Evolutionary conservation across 306 rosid genomes (phyloP), one percentile per base, ranked within the genome.

Genomic region (Cucumis hystrix): DNA sequence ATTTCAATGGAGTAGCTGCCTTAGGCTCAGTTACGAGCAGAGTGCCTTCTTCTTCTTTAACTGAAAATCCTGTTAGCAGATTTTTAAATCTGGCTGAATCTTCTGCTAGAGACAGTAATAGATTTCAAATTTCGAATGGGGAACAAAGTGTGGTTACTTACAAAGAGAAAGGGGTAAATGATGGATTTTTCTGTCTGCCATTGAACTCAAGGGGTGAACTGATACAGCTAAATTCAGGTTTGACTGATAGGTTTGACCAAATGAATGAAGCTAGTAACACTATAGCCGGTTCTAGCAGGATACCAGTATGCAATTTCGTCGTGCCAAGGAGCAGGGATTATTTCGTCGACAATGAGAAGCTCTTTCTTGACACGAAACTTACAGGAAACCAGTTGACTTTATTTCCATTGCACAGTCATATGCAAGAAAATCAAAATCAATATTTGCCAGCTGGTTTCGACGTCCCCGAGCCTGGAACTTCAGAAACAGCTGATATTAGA

Each of bases 131-230:
- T 79, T 74, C 85, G 12, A 82, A 83, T 73, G 80, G 88, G 92
- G 86, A 71, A 49, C 89, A 87, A 80, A 85, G 87, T 77, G 58
- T 77, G 40, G 80, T 77, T 20, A n/a, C 82, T 16, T 59, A 63
- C 49, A 84, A 83, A 81, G 87, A 80, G 78, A 84, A 83, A 80
- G 76, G 73, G 69, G 13, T 45, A 80, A 85, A 86, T 63, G 86
- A 86, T 20, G 86, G 78, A 41, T 85, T 86, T 69, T 82, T 83
- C 33, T 91, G 99, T 55, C 91, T 92, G 86, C 99, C 99, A 70
- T 96, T 96, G 84, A 92, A 92, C 82, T 96, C 98, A 64, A 97
- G 91, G 41, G 99, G 99, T 51, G 97, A 90, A 82, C 81, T 91
- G 75, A 91, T 92, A 80, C 92, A 83, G 82, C 87, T 90, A 78